Conservation (phyloP, 2,329 filamentous ascomycete species). For the Fusarium acutatum region DNA sequence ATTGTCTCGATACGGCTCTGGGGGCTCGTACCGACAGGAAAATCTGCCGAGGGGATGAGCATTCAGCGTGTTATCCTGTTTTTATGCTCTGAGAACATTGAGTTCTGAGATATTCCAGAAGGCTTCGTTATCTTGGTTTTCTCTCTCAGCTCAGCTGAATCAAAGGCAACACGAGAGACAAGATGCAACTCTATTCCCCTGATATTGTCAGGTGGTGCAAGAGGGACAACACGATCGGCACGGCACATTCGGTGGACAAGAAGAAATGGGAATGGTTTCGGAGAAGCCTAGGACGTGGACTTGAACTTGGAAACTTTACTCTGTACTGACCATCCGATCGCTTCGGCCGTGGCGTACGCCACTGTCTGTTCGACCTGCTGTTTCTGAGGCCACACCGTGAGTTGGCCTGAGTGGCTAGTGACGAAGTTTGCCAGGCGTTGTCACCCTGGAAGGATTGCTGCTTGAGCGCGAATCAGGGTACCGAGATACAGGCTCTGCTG, state of each 20-base stretch:
- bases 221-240: neutral
- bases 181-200: neutral
- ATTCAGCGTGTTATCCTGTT: constrained; percentile 22
- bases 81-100: neutral
- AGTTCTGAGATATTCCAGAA: constrained; percentile 42
- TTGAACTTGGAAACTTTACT: constrained; percentile 30
- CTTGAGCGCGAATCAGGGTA: constrained; percentile 3
- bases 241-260: neutral
- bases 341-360: constrained; percentile 41
- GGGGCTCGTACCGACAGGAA: constrained; percentile 32
- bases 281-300: neutral
- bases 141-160: constrained; percentile 1
- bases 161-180: constrained; percentile 9
- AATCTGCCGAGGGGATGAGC: constrained; percentile 40
- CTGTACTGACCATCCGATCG: constrained; percentile 32
- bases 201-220: neutral
- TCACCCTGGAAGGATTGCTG: neutral
- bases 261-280: constrained; percentile 12
- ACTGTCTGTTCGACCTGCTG: constrained; percentile 30
- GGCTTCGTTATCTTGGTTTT: constrained; percentile 35
- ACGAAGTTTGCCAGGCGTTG: neutral
- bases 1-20: constrained; percentile 39
- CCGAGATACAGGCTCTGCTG: neutral
- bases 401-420: constrained; percentile 14
- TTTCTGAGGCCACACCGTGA: constrained; percentile 30